These are phyloP conservation scores for Rhodotorula babjevae DNA, from an alignment of 768 basidiomycete species.

Conservation along the genomic window DNA sequence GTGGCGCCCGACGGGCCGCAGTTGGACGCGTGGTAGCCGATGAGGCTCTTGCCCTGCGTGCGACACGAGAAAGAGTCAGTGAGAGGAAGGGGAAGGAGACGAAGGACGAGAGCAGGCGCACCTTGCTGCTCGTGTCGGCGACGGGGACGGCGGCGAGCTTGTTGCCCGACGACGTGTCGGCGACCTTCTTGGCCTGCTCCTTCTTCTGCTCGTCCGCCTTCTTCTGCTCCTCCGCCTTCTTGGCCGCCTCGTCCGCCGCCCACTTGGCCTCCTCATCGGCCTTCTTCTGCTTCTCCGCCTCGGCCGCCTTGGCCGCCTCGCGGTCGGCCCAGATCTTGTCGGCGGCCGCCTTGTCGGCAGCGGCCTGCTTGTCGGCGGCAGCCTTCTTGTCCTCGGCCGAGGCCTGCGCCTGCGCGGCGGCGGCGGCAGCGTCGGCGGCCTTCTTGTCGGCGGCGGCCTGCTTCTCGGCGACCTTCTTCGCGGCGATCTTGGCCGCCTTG, in stretches of 20 bases:
- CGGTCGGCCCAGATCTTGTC: not conserved
- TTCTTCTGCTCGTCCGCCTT: not conserved
- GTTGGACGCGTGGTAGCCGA: constrained; percentile 26
- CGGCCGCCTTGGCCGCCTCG: not conserved
- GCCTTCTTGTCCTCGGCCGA: not conserved
- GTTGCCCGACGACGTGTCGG: not conserved
- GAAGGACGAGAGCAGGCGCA: not conserved
- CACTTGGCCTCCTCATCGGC: not conserved
- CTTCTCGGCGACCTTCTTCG: not conserved
- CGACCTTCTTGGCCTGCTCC: not conserved
- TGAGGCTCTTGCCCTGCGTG: constrained; percentile 10
- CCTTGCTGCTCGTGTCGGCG: not conserved
- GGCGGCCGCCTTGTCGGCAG: not conserved
- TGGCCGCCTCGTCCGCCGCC: not conserved
- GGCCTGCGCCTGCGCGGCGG: not conserved
- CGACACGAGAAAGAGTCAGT: not conserved
- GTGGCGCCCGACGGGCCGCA: constrained; percentile 26
- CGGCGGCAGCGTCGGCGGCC: not conserved
- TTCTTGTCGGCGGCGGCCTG: not conserved
- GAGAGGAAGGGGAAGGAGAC: too few relatives aligned
- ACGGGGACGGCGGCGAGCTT: constrained; percentile 1
- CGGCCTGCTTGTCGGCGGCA: not conserved
- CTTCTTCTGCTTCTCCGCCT: not conserved
- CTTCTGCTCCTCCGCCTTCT: not conserved
- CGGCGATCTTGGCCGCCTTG: not conserved